Evolutionary conservation across 2,329 filamentous ascomycete genomes (phyloP).

Genomic region (Colletotrichum falcatum): DNA sequence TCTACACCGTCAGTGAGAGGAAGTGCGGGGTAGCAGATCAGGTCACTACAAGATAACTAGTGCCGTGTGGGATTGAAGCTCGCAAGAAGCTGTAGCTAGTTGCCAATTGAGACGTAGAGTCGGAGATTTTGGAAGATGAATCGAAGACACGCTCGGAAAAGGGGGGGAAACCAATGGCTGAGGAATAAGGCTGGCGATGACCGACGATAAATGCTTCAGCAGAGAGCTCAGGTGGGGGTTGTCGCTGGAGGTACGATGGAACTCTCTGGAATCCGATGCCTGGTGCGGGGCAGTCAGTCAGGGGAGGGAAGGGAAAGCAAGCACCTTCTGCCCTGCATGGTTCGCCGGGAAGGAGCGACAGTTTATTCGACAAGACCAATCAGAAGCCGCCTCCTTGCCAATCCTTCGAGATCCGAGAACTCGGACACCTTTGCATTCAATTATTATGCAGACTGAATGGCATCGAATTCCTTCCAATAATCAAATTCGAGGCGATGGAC

Average conservation of each 20-base stretch:
- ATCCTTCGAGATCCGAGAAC: not conserved
- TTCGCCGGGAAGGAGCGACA: constrained; percentile 16
- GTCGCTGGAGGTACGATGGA: constrained; percentile 12
- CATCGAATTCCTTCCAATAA: not conserved
- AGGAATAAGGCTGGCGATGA: not conserved
- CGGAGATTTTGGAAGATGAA: not conserved
- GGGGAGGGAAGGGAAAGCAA: not conserved
- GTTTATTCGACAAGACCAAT: constrained; percentile 1
- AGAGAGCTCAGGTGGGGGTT: constrained; percentile 10
- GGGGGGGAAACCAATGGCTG: not conserved
- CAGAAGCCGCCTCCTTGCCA: not conserved
- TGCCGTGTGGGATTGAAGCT: not conserved
- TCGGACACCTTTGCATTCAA: not conserved
- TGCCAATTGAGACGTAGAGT: not conserved
- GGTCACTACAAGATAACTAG: not conserved
- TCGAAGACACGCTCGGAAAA: not conserved
- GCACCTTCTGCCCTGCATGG: not conserved
- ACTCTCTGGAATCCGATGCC: constrained; percentile 22
- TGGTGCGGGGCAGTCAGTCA: constrained; percentile 13
- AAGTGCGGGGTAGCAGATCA: constrained; percentile 10
- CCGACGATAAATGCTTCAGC: constrained; percentile 14
- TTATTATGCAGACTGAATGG: not conserved
- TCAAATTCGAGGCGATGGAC: not conserved
- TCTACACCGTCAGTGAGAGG: not conserved
- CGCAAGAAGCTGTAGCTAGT: not conserved